A percentile compares a stretch with the other conserved stretches of the same genome.
phyloP scores from a whole-genome alignment of 768 basidiomycete genomes.

The Coprinopsis marcescibilis region DNA sequence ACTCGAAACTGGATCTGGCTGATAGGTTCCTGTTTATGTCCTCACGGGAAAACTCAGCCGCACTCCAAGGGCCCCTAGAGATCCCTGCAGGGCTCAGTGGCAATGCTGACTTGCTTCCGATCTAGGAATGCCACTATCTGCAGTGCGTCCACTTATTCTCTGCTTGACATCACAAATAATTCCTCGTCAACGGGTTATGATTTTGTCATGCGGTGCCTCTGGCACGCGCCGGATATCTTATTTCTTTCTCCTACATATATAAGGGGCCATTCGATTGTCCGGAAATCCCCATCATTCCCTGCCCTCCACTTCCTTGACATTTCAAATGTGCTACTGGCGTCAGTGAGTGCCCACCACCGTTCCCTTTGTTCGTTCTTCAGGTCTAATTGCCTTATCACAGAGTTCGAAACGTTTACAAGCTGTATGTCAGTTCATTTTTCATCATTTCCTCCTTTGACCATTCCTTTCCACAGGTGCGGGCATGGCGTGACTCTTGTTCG shows the following conservation, averaged over 20 bases:
- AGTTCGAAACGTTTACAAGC: constrained; percentile 50
- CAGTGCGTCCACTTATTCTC: not conserved
- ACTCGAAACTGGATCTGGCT: too few relatives aligned
- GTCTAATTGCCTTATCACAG: constrained; percentile 27
- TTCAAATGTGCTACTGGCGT: constrained; percentile 54
- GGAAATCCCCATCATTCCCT: constrained; percentile 10
- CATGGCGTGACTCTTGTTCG: constrained; percentile 48
- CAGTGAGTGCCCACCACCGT: constrained; percentile 33
- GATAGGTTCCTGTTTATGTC: too few relatives aligned
- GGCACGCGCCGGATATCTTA: not conserved
- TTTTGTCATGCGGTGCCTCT: constrained; percentile 6
- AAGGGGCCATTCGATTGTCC: constrained; percentile 16
- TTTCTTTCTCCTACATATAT: constrained; percentile 16
- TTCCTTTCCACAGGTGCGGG: constrained; percentile 38
- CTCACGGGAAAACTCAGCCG: not conserved
- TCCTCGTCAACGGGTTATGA: not conserved
- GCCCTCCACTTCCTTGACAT: not conserved
- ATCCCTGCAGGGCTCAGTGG: not conserved
- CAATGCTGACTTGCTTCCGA: constrained; percentile 4
- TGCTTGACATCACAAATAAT: constrained; percentile 13
- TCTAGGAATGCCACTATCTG: not conserved
- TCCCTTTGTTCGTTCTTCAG: constrained; percentile 8
- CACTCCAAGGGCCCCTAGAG: not conserved
- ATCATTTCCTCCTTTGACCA: constrained; percentile 4
- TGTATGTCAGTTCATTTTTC: constrained; percentile 26